phyloP scores from a whole-genome alignment of 352 stramenopile genomes.

The Saprolegnia parasitica region DNA sequence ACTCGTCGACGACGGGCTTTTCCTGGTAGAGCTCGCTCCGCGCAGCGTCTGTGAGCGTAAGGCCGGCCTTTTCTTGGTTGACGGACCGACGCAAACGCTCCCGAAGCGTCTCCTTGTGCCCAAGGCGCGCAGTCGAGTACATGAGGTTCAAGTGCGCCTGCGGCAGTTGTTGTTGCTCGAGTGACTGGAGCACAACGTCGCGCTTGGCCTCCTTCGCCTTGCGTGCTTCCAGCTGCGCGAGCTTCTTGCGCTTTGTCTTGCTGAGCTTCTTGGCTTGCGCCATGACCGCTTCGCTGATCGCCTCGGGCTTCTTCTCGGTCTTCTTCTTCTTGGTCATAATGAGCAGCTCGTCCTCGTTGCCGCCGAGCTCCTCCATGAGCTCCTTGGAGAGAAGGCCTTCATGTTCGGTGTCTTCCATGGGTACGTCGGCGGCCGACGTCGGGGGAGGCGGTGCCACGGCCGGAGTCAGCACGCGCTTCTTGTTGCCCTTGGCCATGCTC shows the following conservation, averaged over 20 bases:
- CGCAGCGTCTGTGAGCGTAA: conserved; percentile 48
- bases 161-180: conserved; percentile 54
- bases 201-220: conserved; percentile 75
- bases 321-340: conserved; percentile 62
- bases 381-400: conserved; percentile 56
- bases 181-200: conserved; percentile 74
- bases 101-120: conserved; percentile 76
- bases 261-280: conserved; percentile 62
- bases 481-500: background rate
- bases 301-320: conserved; percentile 37
- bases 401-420: conserved; percentile 2
- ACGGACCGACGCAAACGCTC: conserved; percentile 74
- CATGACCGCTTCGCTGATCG: conserved; percentile 53
- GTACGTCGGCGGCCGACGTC: background rate
- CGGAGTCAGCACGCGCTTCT: background rate
- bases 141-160: conserved; percentile 64
- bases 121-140: conserved; percentile 68
- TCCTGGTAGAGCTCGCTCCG: conserved; percentile 55
- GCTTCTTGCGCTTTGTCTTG: conserved; percentile 78
- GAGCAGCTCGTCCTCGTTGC: conserved; percentile 51
- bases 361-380: conserved; percentile 57
- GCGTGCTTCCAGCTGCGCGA: conserved; percentile 62
- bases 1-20: background rate
- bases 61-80: conserved; percentile 67
- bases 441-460: background rate